Conservation (phyloP, 139 green algal species). For the Chlorella sp. region DNA sequence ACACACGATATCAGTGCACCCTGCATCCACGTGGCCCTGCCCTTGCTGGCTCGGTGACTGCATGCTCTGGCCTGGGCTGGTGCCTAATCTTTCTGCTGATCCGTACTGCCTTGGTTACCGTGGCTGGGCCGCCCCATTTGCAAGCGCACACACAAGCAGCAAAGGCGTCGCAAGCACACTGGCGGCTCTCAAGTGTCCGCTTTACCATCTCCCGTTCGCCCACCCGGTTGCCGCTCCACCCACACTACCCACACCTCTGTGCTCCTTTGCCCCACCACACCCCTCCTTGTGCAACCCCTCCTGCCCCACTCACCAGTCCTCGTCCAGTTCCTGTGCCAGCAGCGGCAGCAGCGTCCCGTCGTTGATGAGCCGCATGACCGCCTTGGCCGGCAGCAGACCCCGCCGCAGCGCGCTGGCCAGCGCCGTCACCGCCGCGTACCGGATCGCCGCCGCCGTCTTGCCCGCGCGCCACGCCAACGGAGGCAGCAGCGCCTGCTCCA, state of each 20-base stretch:
- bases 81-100: too few relatives aligned
- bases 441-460: conserved; percentile 61
- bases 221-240: too few relatives aligned
- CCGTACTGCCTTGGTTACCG: too few relatives aligned
- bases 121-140: too few relatives aligned
- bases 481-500: conserved; percentile 48
- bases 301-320: conserved; percentile 60
- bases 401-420: conserved; percentile 46
- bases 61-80: neutral
- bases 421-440: conserved; percentile 57
- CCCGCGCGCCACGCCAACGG: conserved; percentile 69
- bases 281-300: neutral
- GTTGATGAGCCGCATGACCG: conserved; percentile 3
- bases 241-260: neutral
- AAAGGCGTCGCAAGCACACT: too few relatives aligned
- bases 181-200: too few relatives aligned
- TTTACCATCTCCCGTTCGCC: too few relatives aligned
- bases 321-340: conserved; percentile 61
- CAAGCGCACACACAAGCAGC: too few relatives aligned
- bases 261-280: too few relatives aligned
- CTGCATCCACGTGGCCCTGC: too few relatives aligned
- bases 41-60: too few relatives aligned
- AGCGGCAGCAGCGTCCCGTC: conserved; percentile 46
- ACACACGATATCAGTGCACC: too few relatives aligned
- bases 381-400: conserved; percentile 8